Conservation (phyloP, 768 basidiomycete genomes). For the Psilocybe subaeruginosa region DNA sequence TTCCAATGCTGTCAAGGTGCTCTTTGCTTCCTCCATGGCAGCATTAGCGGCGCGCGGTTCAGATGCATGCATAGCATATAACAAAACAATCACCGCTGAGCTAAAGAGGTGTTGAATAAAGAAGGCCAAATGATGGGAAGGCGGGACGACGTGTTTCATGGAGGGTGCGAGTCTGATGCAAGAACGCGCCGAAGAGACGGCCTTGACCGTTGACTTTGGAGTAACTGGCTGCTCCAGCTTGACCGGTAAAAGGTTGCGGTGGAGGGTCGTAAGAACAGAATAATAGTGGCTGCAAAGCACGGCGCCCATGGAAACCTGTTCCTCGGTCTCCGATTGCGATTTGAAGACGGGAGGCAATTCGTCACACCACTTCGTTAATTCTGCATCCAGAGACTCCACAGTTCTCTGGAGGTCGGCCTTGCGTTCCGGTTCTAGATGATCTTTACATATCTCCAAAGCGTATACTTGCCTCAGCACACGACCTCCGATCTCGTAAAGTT, state of each 20-base stretch:
- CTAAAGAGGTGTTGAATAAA: conserved; percentile 91
- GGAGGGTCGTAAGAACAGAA: conserved; percentile 83
- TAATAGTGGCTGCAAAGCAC: conserved; percentile 90
- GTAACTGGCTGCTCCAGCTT: conserved; percentile 70
- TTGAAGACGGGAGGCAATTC: conserved; percentile 77
- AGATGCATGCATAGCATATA: conserved; percentile 84
- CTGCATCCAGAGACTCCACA: conserved; percentile 78
- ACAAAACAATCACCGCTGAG: conserved; percentile 81
- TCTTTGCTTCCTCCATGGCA: conserved; percentile 84
- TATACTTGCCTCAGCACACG: conserved; percentile 84
- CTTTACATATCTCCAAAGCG: conserved; percentile 76
- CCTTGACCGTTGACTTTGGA: conserved; percentile 77
- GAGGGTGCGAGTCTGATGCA: conserved; percentile 86
- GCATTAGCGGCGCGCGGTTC: conserved; percentile 65
- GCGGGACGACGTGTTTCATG: conserved; percentile 81
- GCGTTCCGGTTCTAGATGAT: conserved; percentile 72
- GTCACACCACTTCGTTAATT: conserved; percentile 84
- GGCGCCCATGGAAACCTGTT: conserved; percentile 85
- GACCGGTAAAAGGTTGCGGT: conserved; percentile 86
- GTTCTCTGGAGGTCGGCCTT: conserved; percentile 75
- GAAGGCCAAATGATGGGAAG: conserved; percentile 86
- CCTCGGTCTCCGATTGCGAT: conserved; percentile 69
- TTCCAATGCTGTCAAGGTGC: conserved; percentile 69
- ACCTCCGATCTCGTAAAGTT: conserved; percentile 85
- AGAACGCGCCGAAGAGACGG: conserved; percentile 81